A percentile compares a stretch with the other conserved stretches of the same genome.
These are phyloP conservation scores for Raffaelea ambrosiae DNA, from an alignment of 2,329 filamentous ascomycete genomes.

Conservation along the genomic window DNA sequence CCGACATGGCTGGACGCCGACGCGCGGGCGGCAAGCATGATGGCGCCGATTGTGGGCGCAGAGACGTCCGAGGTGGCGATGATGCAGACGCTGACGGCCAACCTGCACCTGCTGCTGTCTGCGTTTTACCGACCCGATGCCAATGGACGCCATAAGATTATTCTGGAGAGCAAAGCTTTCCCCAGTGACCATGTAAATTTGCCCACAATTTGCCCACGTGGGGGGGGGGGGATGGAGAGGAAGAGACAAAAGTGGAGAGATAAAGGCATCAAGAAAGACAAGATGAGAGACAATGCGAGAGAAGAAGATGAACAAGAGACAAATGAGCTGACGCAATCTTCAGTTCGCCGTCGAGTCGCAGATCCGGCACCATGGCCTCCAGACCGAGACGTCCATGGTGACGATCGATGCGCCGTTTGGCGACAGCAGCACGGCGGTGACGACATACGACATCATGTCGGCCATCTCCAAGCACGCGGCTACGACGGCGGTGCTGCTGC, in stretches of 20 bases:
- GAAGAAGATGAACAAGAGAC: no score
- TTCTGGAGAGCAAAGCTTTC: constrained; percentile 81
- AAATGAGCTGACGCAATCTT: no score
- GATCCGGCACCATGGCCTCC: constrained; percentile 60
- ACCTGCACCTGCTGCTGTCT: constrained; percentile 74
- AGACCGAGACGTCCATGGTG: constrained; percentile 62
- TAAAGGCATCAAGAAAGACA: not conserved
- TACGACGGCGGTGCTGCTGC: constrained; percentile 64
- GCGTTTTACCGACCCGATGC: constrained; percentile 68
- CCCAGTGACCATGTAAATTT: constrained; percentile 62
- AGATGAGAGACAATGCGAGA: no score
- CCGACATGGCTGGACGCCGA: constrained; percentile 73
- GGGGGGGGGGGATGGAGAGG: no score
- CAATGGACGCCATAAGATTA: constrained; percentile 60
- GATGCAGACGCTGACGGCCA: constrained; percentile 81
- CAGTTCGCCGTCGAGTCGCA: constrained; percentile 82
- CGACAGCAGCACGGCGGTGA: constrained; percentile 45
- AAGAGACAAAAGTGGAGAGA: no score
- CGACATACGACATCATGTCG: constrained; percentile 62
- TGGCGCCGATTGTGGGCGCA: constrained; percentile 68
- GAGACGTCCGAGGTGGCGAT: constrained; percentile 66
- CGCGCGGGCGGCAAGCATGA: constrained; percentile 61
- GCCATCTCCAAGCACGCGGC: constrained; percentile 67
- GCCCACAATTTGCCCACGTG: no score
- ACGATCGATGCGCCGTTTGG: constrained; percentile 53